Percentiles rank a stretch among this genome's conserved stretches.
Evolutionary conservation across 1,284 basidiomycete species (phyloP).

Genomic region (Boletus mariae): DNA sequence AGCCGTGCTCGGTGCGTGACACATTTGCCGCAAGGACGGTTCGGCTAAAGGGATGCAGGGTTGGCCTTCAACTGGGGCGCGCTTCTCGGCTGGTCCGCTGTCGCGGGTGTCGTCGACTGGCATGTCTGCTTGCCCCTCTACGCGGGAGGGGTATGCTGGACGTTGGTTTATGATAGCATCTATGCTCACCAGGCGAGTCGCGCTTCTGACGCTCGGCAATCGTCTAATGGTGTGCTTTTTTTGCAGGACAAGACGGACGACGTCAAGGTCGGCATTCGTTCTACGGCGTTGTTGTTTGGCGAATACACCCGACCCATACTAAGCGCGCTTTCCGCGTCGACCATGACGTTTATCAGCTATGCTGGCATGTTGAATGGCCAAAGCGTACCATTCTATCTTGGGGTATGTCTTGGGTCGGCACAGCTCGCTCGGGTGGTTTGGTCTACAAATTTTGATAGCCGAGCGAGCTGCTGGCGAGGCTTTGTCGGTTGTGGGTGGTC

Average conservation of each 20-base stretch:
- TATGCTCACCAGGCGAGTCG: conserved; percentile 89
- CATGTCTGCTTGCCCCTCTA: conserved; percentile 84
- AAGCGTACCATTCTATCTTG: conserved; percentile 78
- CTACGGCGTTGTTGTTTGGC: conserved; percentile 90
- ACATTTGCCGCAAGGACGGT: too few relatives aligned
- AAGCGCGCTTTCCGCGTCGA: conserved; percentile 67
- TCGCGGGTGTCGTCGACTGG: conserved; percentile 84
- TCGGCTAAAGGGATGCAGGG: conserved; percentile 43
- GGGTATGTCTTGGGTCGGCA: conserved; percentile 66
- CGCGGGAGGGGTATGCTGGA: conserved; percentile 88
- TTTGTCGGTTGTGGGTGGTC: conserved; percentile 89
- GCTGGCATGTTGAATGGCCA: conserved; percentile 80
- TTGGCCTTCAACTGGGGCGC: conserved; percentile 98
- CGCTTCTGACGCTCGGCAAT: not conserved
- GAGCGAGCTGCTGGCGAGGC: conserved; percentile 88
- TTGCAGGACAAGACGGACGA: conserved; percentile 91
- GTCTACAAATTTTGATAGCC: conserved; percentile 72
- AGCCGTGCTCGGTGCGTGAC: conserved; percentile 73
- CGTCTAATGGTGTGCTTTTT: not conserved
- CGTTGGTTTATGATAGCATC: conserved; percentile 95
- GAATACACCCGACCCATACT: conserved; percentile 77
- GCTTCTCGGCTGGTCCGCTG: conserved; percentile 93
- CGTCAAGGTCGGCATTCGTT: conserved; percentile 83
- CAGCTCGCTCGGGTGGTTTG: conserved; percentile 85
- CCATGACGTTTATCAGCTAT: conserved; percentile 72